Evolutionary conservation across 2,329 filamentous ascomycete species (phyloP).

Genomic region (Paraphaeosphaeria sporulosa): DNA sequence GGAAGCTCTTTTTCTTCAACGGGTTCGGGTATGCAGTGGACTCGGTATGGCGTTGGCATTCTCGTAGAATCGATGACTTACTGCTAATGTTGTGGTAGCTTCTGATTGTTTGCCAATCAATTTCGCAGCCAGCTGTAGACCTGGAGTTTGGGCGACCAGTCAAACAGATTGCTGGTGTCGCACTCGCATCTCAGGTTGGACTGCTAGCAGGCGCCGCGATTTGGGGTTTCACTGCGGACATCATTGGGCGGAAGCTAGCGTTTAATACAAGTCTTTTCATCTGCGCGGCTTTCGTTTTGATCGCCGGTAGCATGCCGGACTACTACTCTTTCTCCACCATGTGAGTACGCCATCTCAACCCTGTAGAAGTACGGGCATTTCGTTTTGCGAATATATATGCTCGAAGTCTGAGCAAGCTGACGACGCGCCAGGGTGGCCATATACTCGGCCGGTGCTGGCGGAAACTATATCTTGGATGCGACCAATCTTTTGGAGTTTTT

Average conservation of each 20-base stretch:
- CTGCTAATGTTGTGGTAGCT: constrained; percentile 25
- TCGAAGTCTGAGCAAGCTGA: not conserved
- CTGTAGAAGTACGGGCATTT: not conserved
- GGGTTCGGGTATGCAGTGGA: constrained; percentile 62
- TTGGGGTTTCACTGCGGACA: constrained; percentile 30
- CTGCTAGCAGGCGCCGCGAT: constrained; percentile 50
- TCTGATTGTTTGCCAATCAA: constrained; percentile 47
- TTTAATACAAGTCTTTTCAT: constrained; percentile 33
- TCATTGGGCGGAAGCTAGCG: constrained; percentile 23
- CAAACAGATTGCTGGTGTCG: constrained; percentile 39
- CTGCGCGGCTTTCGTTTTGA: constrained; percentile 29
- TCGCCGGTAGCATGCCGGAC: constrained; percentile 32
- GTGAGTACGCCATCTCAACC: not conserved
- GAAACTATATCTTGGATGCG: constrained; percentile 36
- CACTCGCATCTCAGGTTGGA: constrained; percentile 52
- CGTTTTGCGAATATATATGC: too few species aligned
- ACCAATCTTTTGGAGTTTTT: constrained; percentile 38
- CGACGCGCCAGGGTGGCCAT: constrained; percentile 24
- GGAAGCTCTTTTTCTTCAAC: constrained; percentile 68
- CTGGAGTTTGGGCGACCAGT: constrained; percentile 31
- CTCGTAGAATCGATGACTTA: not conserved
- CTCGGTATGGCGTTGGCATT: constrained; percentile 19
- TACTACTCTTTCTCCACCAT: constrained; percentile 31
- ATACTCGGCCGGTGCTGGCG: constrained; percentile 34
- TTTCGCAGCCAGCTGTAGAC: constrained; percentile 40